Conservation (phyloP, 179 eudicot genomes). For the Amaranthus tricolor region DNA sequence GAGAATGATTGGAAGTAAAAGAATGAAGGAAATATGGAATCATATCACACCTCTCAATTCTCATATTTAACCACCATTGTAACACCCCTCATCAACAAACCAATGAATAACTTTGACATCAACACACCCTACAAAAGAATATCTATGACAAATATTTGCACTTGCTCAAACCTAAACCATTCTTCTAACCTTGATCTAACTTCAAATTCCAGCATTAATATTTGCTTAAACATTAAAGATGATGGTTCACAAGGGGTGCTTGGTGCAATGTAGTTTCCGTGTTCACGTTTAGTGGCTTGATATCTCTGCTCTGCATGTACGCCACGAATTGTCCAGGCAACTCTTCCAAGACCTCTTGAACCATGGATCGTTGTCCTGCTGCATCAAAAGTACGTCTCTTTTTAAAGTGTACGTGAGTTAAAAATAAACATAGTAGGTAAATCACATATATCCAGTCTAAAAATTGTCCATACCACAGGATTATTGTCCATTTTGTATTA, state of each 20-base stretch:
- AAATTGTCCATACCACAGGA: not conserved
- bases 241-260: not conserved
- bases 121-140: too few relatives aligned
- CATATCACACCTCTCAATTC: too few relatives aligned
- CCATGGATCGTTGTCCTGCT: conserved; percentile 74
- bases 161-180: too few relatives aligned
- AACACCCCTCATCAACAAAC: too few relatives aligned
- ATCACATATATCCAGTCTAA: too few relatives aligned
- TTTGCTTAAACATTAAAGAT: not conserved
- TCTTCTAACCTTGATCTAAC: too few relatives aligned
- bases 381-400: conserved; percentile 3
- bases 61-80: too few relatives aligned
- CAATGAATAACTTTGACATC: too few relatives aligned
- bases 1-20: too few relatives aligned
- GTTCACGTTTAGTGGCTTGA: conserved; percentile 43
- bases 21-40: too few relatives aligned
- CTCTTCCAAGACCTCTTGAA: conserved; percentile 76
- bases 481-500: not conserved
- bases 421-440: too few relatives aligned
- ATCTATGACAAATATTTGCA: too few relatives aligned
- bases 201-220: not conserved
- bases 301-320: conserved; percentile 72
- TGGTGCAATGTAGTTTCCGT: not conserved
- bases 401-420: not conserved
- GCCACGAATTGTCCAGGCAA: conserved; percentile 79